Percentiles rank a stretch among this genome's conserved stretches.
Conservation (phyloP, 306 rosid genomes). For the Trifolium fragiferum region DNA sequence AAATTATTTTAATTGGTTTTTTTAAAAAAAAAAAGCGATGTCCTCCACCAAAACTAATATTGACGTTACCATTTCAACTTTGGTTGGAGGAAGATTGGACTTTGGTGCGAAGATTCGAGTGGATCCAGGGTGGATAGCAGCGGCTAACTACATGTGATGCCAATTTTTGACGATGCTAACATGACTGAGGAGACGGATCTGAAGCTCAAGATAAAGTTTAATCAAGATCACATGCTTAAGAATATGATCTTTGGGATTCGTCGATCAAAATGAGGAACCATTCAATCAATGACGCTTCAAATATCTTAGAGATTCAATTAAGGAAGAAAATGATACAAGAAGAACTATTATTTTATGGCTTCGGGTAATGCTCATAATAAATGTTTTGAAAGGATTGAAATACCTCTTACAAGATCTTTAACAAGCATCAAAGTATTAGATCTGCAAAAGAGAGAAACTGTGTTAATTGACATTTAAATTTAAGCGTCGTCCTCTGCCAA, state of each 20-base stretch:
- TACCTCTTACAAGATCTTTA: neutral
- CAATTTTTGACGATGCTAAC: neutral
- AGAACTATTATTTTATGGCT: neutral
- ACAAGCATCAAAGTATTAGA: neutral
- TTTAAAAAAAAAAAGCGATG: neutral
- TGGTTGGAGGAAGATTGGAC: neutral
- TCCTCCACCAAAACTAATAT: neutral
- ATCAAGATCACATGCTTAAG: neutral
- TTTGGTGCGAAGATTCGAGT: neutral
- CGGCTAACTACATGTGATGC: neutral
- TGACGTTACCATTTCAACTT: neutral
- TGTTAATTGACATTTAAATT: neutral
- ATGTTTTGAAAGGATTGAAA: neutral
- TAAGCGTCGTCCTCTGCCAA: neutral
- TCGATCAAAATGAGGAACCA: too few species aligned
- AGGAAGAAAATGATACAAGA: neutral
- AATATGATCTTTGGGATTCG: neutral
- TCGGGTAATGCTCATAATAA: neutral
- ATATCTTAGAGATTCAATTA: neutral
- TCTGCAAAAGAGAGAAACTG: neutral
- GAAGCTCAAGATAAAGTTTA: neutral
- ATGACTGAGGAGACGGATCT: neutral
- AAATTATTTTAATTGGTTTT: neutral
- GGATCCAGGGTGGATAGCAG: neutral
- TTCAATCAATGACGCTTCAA: neutral